These are phyloP conservation scores for Tillandsia fasciculata DNA, from an alignment of 176 grass and related monocot species.

Conservation along the genomic window DNA sequence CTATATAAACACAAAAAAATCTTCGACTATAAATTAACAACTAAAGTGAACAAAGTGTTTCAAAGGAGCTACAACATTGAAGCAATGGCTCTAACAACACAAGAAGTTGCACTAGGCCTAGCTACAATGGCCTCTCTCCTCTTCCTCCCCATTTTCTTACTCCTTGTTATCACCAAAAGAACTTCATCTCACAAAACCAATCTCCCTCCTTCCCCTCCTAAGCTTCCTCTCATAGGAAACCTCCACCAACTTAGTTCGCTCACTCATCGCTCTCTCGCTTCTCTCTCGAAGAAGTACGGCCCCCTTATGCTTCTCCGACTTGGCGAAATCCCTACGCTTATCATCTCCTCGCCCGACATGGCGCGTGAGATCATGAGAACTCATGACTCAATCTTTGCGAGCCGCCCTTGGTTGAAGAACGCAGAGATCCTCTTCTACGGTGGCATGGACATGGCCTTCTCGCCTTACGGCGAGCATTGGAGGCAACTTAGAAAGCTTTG, in stretches of 20 bases:
- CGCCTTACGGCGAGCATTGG: conserved; percentile 45
- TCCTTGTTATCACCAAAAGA: background rate
- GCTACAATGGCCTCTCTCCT: background rate
- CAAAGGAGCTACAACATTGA: background rate
- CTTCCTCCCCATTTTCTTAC: background rate
- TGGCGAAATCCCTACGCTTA: conserved; percentile 33
- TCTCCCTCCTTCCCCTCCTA: conserved; percentile 10
- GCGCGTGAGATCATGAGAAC: conserved; percentile 54
- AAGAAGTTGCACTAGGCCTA: background rate
- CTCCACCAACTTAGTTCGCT: conserved; percentile 5
- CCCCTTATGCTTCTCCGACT: conserved; percentile 10
- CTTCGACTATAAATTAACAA: no score
- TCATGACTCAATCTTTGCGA: conserved; percentile 41
- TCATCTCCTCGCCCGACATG: conserved; percentile 34
- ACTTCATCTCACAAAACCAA: background rate
- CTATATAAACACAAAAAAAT: no score
- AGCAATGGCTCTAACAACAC: background rate
- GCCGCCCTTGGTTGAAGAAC: no score
- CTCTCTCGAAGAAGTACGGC: conserved; percentile 7
- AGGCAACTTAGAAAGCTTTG: conserved; percentile 41
- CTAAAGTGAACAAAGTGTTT: background rate
- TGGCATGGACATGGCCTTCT: conserved; percentile 36
- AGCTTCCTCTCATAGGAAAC: conserved; percentile 12
- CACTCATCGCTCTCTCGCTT: conserved; percentile 2
- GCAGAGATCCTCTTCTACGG: no score